Percentiles rank a stretch among this genome's conserved stretches.
These are phyloP conservation scores for Angophora floribunda DNA, from an alignment of 345 rosid genomes.

Conservation along the genomic window DNA sequence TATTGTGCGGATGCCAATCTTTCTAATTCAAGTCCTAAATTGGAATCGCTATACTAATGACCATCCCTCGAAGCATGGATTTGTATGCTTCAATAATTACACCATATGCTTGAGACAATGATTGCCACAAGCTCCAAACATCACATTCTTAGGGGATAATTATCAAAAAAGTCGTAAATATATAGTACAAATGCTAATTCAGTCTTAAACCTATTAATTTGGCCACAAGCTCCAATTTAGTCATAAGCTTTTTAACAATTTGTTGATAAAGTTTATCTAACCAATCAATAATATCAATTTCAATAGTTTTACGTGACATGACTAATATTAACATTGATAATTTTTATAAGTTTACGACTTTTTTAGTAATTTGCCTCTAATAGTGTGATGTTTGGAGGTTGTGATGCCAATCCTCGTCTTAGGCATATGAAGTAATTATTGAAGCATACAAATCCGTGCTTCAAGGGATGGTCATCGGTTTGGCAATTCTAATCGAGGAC, in stretches of 20 bases:
- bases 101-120: not conserved
- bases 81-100: not conserved
- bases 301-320: accelerated
- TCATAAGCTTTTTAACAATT: not conserved
- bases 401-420: not conserved
- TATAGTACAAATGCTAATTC: not conserved
- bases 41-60: accelerated
- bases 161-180: not conserved
- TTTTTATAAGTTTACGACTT: not conserved
- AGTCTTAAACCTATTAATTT: not conserved
- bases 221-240: too few species aligned
- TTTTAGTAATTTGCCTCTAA: not conserved
- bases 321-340: not conserved
- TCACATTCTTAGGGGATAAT: not conserved
- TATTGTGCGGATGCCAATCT: not conserved
- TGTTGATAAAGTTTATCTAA: accelerated
- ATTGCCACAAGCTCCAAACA: not conserved
- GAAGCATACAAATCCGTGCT: not conserved
- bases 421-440: not conserved
- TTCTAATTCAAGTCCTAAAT: not conserved
- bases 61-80: not conserved
- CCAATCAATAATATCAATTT: accelerated
- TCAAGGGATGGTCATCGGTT: not conserved
- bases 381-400: not conserved
- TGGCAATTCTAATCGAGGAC: not conserved